Evolutionary conservation across 2,329 filamentous ascomycete genomes (phyloP).

Genomic region (Neocatenulostroma microsporum): DNA sequence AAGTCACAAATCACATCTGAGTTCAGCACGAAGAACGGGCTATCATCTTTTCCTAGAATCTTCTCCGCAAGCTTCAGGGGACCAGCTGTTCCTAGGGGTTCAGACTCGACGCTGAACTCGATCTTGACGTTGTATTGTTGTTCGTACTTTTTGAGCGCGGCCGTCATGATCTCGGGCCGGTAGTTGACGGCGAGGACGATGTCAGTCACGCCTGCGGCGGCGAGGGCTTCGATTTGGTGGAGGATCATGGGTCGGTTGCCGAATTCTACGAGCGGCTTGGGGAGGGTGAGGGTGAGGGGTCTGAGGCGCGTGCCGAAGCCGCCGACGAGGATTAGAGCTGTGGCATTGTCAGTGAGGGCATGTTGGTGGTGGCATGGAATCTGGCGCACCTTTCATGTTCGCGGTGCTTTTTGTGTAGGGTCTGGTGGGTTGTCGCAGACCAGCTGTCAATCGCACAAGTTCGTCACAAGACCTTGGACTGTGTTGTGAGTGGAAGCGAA

Average conservation of each 20-base stretch:
- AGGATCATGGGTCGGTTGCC: constrained; percentile 99
- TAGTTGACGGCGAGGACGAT: constrained; percentile 99
- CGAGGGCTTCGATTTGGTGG: constrained; percentile 93
- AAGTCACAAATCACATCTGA: constrained; percentile 98
- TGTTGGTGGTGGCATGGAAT: background rate
- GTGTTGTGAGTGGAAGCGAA: constrained; percentile 9
- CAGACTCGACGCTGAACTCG: constrained; percentile 91
- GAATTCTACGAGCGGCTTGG: constrained; percentile 96
- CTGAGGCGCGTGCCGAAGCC: constrained; percentile 97
- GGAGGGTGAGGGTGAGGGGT: constrained; percentile 91
- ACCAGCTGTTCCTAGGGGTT: constrained; percentile 90
- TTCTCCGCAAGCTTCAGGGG: constrained; percentile 92
- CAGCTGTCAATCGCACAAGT: no score
- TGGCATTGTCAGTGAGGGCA: constrained; percentile 13
- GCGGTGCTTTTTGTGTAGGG: constrained; percentile 16
- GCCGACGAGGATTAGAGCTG: constrained; percentile 97
- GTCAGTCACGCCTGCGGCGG: constrained; percentile 88
- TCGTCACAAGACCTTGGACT: background rate
- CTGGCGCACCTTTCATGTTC: constrained; percentile 36
- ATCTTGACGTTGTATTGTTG: constrained; percentile 89
- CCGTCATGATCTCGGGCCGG: constrained; percentile 95
- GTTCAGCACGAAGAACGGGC: constrained; percentile 97
- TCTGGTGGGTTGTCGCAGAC: constrained; percentile 10
- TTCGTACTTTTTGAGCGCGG: constrained; percentile 89
- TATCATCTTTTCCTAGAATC: constrained; percentile 85